Conservation (phyloP, 176 grass and related monocot genomes). For the Zea luxurians region DNA sequence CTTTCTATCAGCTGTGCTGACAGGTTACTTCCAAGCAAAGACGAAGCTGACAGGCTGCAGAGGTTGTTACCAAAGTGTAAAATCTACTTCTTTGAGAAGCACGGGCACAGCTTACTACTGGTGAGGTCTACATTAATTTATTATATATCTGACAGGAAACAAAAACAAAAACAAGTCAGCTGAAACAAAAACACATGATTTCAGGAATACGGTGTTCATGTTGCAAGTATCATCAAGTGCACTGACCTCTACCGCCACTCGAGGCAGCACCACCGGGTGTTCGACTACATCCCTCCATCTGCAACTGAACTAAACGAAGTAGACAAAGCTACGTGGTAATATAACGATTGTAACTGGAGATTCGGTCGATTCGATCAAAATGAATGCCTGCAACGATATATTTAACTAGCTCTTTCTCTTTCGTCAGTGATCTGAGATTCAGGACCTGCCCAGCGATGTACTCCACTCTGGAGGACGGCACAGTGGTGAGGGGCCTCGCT, state of each 20-base stretch:
- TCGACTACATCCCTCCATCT: conserved; percentile 64
- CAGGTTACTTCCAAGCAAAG: conserved; percentile 67
- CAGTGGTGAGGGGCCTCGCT: conserved; percentile 47
- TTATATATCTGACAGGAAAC: not conserved
- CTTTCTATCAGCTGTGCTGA: conserved; percentile 53
- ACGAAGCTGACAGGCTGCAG: conserved; percentile 62
- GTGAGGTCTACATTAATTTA: conserved; percentile 47
- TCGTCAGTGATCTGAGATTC: conserved; percentile 43
- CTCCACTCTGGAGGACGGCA: conserved; percentile 58
- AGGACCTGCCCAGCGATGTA: conserved; percentile 58
- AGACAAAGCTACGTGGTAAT: conserved; percentile 52
- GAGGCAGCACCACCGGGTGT: conserved; percentile 45
- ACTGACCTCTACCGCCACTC: conserved; percentile 54
- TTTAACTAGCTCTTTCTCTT: not conserved
- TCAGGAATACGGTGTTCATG: conserved; percentile 68
- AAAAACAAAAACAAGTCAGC: not conserved
- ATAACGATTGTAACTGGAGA: not conserved
- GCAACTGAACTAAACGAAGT: conserved; percentile 48
- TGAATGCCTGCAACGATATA: not conserved
- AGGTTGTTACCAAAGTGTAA: conserved; percentile 52
- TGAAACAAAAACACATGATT: not conserved
- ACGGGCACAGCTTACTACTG: conserved; percentile 70
- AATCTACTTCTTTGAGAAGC: conserved; percentile 58
- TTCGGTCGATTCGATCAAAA: not conserved
- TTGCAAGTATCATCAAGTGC: conserved; percentile 65